Base-by-base conservation (phyloP, 2,329 filamentous ascomycete species). In the Diaporthe caulivora region DNA sequence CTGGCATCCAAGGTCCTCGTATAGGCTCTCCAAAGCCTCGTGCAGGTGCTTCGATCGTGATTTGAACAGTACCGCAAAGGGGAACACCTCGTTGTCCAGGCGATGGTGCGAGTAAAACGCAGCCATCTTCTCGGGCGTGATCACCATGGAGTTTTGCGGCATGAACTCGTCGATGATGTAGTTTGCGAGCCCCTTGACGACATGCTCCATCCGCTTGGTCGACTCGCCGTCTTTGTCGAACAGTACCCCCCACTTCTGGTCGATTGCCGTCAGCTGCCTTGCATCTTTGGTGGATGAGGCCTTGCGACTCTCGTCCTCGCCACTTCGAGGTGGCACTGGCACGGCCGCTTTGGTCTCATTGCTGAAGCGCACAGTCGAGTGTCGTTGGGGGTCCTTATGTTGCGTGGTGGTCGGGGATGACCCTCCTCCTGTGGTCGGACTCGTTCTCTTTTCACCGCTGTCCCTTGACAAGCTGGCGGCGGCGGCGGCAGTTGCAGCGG, bases 121-220 rank as follows among this genome's bases (percentile, higher is more conserved):
- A 18, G 90, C 87, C 85, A 98, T 89, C 83, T 97, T 97, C 7
- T 90, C 84, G 0, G 95, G 94, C 0, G 92, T 90, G 47, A 97
- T 87, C 54, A 97, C 93, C 21, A 96, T 84, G 44, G 89, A 92
- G 65, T 88, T 88, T 75, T 88, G 89, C 0, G 93, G 92, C 60
- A 90, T 85, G 79, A 92, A 93, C 76, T 94, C 89, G 72, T 93
- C 90, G 76, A 94, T 92, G 78, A 97, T 84, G 80, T 95, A 92
- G 70, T 90, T 87, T 17, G 94, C 94, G 72, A 97, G 85, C 0
- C 94, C 94, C 71, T 91, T 87, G 64, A 97, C 83, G 51, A 97
- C 91, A 76, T 95, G 90, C 0, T 89, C 89, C 21, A 96, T 86
- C 68, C 94, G 87, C 62, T 86, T 82, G 0, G 94, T 95, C 1